These are phyloP conservation scores for Drechslera avenae DNA, from an alignment of 2,329 filamentous ascomycete species.

Conservation along the genomic window DNA sequence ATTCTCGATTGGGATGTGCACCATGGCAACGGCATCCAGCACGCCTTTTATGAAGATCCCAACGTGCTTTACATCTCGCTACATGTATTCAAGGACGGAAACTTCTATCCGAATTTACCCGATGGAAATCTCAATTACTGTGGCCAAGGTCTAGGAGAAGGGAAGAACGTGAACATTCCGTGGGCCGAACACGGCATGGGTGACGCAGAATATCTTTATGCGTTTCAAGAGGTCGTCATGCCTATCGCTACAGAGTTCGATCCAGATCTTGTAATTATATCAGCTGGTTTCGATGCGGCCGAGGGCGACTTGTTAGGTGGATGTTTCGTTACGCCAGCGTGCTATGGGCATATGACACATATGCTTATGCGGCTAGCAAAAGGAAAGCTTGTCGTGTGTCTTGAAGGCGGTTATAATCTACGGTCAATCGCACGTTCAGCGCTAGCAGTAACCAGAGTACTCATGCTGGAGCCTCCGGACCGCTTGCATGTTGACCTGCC, in stretches of 20 bases:
- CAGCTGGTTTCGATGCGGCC: conserved; percentile 94
- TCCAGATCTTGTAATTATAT: conserved; percentile 92
- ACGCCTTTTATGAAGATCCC: conserved; percentile 92
- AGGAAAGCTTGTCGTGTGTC: conserved; percentile 87
- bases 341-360: conserved; percentile 98
- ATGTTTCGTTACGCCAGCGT: conserved; percentile 87
- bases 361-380: conserved; percentile 96
- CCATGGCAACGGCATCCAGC: conserved; percentile 89
- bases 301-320: conserved; percentile 90
- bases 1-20: conserved; percentile 90
- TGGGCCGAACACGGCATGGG: conserved; percentile 79
- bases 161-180: conserved; percentile 71
- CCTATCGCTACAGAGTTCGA: conserved; percentile 92
- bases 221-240: conserved; percentile 96
- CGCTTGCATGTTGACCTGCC: conserved; percentile 54
- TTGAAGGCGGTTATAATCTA: conserved; percentile 96
- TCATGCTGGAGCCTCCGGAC: conserved; percentile 93
- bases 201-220: conserved; percentile 94
- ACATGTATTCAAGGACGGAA: conserved; percentile 83
- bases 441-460: conserved; percentile 83
- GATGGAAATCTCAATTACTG: conserved; percentile 66
- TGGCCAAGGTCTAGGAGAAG: conserved; percentile 62
- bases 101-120: conserved; percentile 76
- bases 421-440: conserved; percentile 91
- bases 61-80: conserved; percentile 96